A percentile compares a stretch with the other conserved stretches of the same genome.
Evolutionary conservation across 805 yeast genomes (phyloP).

Genomic region (Saccharomycopsis sp.): DNA sequence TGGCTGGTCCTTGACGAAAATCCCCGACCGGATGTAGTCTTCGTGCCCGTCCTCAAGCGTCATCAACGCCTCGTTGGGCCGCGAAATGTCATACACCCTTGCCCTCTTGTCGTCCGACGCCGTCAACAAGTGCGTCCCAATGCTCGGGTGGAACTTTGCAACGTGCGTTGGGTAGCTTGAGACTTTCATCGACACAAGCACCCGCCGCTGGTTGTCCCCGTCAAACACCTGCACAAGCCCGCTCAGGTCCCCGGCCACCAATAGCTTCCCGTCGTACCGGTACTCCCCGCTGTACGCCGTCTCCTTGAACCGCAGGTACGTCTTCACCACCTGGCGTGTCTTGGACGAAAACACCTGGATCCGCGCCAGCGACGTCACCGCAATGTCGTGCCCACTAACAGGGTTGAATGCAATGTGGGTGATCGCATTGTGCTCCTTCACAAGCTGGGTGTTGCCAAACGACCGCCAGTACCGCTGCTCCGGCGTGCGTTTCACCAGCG

Average conservation of each 20-base stretch:
- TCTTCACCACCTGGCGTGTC: constrained; percentile 83
- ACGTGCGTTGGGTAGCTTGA: constrained; percentile 87
- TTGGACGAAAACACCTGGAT: constrained; percentile 90
- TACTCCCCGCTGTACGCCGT: constrained; percentile 88
- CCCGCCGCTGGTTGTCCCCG: constrained; percentile 65
- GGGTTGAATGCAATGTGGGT: constrained; percentile 86
- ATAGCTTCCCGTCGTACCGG: constrained; percentile 80
- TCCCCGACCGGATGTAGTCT: constrained; percentile 81
- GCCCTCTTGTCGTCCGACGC: constrained; percentile 86
- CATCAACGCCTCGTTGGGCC: constrained; percentile 59
- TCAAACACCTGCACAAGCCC: constrained; percentile 90
- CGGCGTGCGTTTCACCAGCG: constrained; percentile 79
- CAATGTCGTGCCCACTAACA: constrained; percentile 78
- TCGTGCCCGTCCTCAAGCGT: constrained; percentile 59
- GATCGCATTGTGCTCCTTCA: constrained; percentile 89
- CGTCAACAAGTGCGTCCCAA: constrained; percentile 66
- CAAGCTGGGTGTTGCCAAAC: constrained; percentile 74
- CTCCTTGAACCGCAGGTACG: constrained; percentile 77
- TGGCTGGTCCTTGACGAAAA: constrained; percentile 65
- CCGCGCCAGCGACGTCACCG: constrained; percentile 84
- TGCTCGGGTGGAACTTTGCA: constrained; percentile 78
- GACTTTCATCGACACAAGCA: constrained; percentile 74
- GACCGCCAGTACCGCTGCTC: constrained; percentile 94
- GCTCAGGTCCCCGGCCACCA: constrained; percentile 92
- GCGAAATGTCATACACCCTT: constrained; percentile 81